Conservation (phyloP, 257 asterid species). For the Primulina huaijiensis region DNA sequence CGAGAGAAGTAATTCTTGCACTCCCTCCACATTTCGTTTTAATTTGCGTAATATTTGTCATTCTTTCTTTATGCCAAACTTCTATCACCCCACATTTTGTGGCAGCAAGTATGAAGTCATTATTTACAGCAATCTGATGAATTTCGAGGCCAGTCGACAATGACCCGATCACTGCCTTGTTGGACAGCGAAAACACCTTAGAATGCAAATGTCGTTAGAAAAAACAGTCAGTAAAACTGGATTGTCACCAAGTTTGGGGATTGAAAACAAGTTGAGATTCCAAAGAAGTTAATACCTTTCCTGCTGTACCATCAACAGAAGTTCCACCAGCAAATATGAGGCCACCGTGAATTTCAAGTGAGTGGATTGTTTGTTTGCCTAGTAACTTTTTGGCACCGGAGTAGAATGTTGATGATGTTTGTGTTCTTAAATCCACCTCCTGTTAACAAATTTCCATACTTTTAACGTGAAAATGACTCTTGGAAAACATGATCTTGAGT, state of each 20-base stretch:
- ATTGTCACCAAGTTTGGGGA: background rate
- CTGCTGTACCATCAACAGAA: slow-evolving; percentile 66
- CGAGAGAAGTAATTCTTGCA: slow-evolving; percentile 40
- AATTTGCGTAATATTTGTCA: slow-evolving; percentile 48
- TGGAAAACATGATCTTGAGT: background rate
- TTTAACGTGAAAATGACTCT: background rate
- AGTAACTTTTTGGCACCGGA: slow-evolving; percentile 63
- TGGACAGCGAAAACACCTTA: slow-evolving; percentile 67
- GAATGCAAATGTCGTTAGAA: background rate
- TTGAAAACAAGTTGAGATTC: background rate
- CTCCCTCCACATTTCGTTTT: slow-evolving; percentile 40
- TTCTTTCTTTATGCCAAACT: slow-evolving; percentile 65
- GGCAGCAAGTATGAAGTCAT: slow-evolving; percentile 59
- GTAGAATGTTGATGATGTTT: slow-evolving; percentile 51
- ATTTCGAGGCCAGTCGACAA: slow-evolving; percentile 51
- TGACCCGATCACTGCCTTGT: slow-evolving; percentile 62
- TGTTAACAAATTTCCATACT: slow-evolving; percentile 27
- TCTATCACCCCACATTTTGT: slow-evolving; percentile 64
- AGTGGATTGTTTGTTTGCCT: slow-evolving; percentile 64
- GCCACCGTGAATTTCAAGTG: slow-evolving; percentile 46
- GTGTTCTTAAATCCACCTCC: slow-evolving; percentile 69
- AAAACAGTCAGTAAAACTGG: background rate
- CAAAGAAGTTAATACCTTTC: slow-evolving; percentile 47
- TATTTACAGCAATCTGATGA: slow-evolving; percentile 45
- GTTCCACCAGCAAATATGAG: slow-evolving; percentile 57